These are phyloP conservation scores for Epithemia pelagica DNA, from an alignment of 108 stramenopile genomes.

Conservation along the genomic window DNA sequence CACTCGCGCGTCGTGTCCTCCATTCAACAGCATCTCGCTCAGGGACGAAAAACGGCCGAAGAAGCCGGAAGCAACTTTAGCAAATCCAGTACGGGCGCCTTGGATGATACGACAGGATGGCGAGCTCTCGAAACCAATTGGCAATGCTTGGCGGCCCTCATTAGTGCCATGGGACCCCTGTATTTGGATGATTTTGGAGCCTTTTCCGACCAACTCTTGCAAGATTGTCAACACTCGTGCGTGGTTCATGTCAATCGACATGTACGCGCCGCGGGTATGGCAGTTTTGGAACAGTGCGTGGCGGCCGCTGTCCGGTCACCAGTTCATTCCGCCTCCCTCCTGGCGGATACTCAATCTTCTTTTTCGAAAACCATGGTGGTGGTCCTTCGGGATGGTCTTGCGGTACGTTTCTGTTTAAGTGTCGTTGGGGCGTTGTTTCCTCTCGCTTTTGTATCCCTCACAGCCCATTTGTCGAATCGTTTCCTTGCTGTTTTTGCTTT, in stretches of 20 bases:
- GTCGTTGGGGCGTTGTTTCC: no score
- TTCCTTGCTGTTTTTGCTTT: no score
- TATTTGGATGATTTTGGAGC: constrained; percentile 19
- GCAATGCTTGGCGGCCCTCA: constrained; percentile 79
- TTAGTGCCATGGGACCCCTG: constrained; percentile 41
- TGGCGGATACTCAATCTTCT: constrained; percentile 12
- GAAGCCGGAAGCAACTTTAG: constrained; percentile 24
- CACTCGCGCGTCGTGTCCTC: constrained; percentile 26
- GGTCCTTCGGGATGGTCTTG: constrained; percentile 61
- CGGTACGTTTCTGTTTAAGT: no score
- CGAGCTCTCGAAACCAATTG: constrained; percentile 93
- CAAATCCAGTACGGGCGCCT: constrained; percentile 64
- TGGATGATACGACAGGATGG: constrained; percentile 98
- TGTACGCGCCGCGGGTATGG: constrained; percentile 89
- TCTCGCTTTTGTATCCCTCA: no score
- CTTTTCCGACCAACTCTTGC: constrained; percentile 16
- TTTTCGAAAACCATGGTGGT: constrained; percentile 31
- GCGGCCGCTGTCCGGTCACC: constrained; percentile 23
- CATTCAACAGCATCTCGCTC: constrained; percentile 34
- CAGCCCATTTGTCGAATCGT: no score
- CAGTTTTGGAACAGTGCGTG: constrained; percentile 71
- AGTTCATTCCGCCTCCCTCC: constrained; percentile 11
- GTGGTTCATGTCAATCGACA: constrained; percentile 89
- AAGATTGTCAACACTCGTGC: constrained; percentile 46
- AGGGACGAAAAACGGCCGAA: constrained; percentile 31